phyloP scores from a whole-genome alignment of 495 filamentous ascomycete genomes.

The Lepidopterella palustris region DNA sequence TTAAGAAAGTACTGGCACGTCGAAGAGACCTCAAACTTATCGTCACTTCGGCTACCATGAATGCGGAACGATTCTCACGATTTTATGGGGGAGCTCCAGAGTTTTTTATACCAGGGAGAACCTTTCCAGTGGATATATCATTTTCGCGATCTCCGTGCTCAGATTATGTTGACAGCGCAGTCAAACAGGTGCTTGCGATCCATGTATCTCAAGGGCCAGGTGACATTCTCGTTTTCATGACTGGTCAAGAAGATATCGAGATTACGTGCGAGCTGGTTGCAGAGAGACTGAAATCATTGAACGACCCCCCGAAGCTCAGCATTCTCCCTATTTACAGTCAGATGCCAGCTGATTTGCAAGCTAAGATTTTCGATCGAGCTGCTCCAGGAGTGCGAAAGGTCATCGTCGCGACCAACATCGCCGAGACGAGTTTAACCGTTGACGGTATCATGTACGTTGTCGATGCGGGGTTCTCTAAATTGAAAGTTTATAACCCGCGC shows the following conservation, averaged over 20 bases:
- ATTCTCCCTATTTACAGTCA: constrained; percentile 99
- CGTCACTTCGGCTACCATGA: constrained; percentile 98
- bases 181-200: constrained; percentile 95
- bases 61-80: constrained; percentile 87
- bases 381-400: constrained; percentile 88
- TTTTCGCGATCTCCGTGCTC: constrained; percentile 93
- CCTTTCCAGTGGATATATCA: constrained; percentile 95
- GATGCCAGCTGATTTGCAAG: constrained; percentile 96
- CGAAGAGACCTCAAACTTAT: constrained; percentile 92
- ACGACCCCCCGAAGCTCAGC: constrained; percentile 89
- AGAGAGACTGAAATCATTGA: constrained; percentile 82
- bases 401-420: constrained; percentile 98
- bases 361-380: constrained; percentile 93
- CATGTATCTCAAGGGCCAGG: constrained; percentile 87
- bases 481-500: constrained; percentile 96
- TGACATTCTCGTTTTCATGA: constrained; percentile 99
- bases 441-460: constrained; percentile 99
- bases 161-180: constrained; percentile 95
- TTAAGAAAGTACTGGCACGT: constrained; percentile 91
- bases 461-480: constrained; percentile 89
- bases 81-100: constrained; percentile 98
- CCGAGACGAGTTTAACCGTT: constrained; percentile 95
- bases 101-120: constrained; percentile 92
- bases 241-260: constrained; percentile 98
- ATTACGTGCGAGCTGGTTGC: constrained; percentile 88